Evolutionary conservation across 2,329 filamentous ascomycete species (phyloP), one percentile per base, ranked within the genome.

Genomic region (Dactylonectria macrodidyma): DNA sequence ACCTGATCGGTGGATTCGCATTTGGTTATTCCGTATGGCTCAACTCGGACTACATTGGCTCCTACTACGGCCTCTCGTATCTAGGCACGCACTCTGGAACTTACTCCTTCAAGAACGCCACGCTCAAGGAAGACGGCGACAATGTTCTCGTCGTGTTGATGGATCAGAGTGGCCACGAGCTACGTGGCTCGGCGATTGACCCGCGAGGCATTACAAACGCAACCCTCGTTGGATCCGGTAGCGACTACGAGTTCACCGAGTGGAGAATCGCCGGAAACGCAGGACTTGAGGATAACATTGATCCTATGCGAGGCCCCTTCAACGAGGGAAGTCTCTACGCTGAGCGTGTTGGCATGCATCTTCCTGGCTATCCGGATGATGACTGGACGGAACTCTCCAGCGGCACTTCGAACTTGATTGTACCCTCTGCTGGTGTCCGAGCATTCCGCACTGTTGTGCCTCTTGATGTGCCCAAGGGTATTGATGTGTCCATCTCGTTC

Each of bases 181-280:
- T 88, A 30, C 85, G 84, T 0, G 81, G 81, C 1, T 82, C 80
- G 1, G 86, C 86, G 5, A 79, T 84, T 4, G 82, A 85, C 16
- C 82, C 85, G 9, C 79, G 87, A 50, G 88, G 88, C 5, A 88
- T 89, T 70, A 81, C 82, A 54, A 84, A 86, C 34, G 87, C 86
- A 0, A 86, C 83, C 1, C 83, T 89, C 1, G 48, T 86, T n/a
- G 83, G 82, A 0, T 72, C 78, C 3, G 63, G 68, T 9, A 26
- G 68, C 1, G 63, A 69, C 11, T 79, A 81, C 22, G 72, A 75
- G 24, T 89, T 90, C 76, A 84, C 80, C 0, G 81, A 84, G 9
- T 91, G 89, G 89, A 87, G 85, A 74, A 83, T 91, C 24, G 86
- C 88, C 2, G 88, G 89, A 7, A 86, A 84, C 22, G 88, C 88